These are phyloP conservation scores for Mikania micrantha DNA, from an alignment of 129 eudicot species.

Conservation along the genomic window DNA sequence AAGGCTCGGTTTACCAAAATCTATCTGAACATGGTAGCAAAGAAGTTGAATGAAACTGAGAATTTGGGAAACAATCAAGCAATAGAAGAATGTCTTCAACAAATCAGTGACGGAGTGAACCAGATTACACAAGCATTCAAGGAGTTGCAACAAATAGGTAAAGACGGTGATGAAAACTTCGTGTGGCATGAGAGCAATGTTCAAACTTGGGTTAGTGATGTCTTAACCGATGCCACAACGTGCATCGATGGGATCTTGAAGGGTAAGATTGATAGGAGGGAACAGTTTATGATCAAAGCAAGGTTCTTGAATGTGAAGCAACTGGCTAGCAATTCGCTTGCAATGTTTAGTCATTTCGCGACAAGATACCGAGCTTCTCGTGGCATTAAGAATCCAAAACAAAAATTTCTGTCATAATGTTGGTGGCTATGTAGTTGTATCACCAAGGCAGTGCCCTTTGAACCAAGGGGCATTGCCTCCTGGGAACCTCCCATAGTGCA, in stretches of 20 bases:
- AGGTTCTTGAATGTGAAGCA: conserved; percentile 35
- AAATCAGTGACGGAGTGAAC: conserved; percentile 47
- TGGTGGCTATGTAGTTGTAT: no score
- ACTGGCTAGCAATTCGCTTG: conserved; percentile 40
- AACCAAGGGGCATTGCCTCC: no score
- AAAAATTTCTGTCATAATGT: not conserved
- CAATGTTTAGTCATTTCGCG: conserved; percentile 41
- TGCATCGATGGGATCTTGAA: conserved; percentile 50
- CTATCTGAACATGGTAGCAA: conserved; percentile 25
- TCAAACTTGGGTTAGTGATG: conserved; percentile 65
- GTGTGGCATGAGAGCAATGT: conserved; percentile 17
- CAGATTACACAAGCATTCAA: conserved; percentile 44
- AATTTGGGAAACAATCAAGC: conserved; percentile 27
- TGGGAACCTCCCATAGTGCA: no score
- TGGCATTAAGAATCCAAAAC: conserved; percentile 23
- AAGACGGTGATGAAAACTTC: conserved; percentile 18
- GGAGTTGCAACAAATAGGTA: conserved; percentile 33
- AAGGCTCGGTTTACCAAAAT: conserved; percentile 40
- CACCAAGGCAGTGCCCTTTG: no score
- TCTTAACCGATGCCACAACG: conserved; percentile 41
- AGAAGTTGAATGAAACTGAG: conserved; percentile 19
- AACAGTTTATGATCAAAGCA: conserved; percentile 34
- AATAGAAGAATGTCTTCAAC: conserved; percentile 38
- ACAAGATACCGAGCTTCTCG: conserved; percentile 36
- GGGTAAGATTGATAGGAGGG: conserved; percentile 32